These are phyloP conservation scores for Tylopilus sp. DNA, from an alignment of 1,284 basidiomycete genomes.

Conservation along the genomic window DNA sequence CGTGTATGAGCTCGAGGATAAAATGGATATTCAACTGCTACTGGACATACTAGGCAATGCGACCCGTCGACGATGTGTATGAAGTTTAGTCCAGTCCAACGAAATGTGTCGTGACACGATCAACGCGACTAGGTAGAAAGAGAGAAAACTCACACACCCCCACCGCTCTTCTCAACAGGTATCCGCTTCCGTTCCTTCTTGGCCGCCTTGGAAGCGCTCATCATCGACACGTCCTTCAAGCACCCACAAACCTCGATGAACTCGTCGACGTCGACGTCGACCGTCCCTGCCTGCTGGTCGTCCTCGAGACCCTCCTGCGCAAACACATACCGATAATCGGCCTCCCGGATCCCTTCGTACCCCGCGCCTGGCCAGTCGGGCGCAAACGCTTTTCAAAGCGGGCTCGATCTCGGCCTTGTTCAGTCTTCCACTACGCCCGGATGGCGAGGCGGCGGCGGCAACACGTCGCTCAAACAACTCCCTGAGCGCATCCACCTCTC, in stretches of 20 bases:
- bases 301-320: constrained; percentile 68
- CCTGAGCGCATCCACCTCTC: constrained; percentile 62
- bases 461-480: constrained; percentile 48
- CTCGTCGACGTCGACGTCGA: constrained; percentile 67
- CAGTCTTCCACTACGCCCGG: constrained; percentile 10
- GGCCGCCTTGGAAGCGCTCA: constrained; percentile 40
- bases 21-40: no score
- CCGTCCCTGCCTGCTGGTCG: constrained; percentile 17
- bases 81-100: no score
- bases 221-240: constrained; percentile 73
- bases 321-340: constrained; percentile 70
- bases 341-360: constrained; percentile 49
- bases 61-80: no score
- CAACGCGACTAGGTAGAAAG: no score
- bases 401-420: constrained; percentile 35
- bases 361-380: constrained; percentile 43
- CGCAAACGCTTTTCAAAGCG: constrained; percentile 39
- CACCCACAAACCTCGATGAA: constrained; percentile 84
- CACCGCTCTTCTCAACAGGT: constrained; percentile 84
- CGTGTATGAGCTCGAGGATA: neutral
- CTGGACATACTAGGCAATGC: no score
- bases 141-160: constrained; percentile 73
- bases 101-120: no score
- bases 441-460: constrained; percentile 24
- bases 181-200: constrained; percentile 56